Percentiles rank a stretch among this genome's conserved stretches.
Evolutionary conservation across 345 rosid genomes (phyloP).

Genomic region (Hibiscus mutabilis): DNA sequence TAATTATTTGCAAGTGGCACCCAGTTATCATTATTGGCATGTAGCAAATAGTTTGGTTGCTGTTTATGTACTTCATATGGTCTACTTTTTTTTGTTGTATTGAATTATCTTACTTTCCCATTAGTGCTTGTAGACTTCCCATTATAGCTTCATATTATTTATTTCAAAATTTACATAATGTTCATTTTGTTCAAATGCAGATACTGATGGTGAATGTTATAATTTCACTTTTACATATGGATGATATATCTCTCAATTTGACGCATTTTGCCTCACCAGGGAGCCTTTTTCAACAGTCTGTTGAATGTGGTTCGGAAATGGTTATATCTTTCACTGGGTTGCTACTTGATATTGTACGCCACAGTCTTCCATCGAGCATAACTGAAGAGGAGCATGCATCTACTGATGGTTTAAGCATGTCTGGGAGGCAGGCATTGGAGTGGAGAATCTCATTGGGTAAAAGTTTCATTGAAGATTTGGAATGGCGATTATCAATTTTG

Average conservation of each 20-base stretch:
- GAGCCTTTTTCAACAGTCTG: constrained; percentile 37
- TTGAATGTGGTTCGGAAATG: constrained; percentile 40
- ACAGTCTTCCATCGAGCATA: constrained; percentile 54
- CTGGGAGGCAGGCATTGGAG: constrained; percentile 75
- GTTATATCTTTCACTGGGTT: constrained; percentile 69
- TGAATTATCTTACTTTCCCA: neutral
- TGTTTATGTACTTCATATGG: neutral
- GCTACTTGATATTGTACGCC: constrained; percentile 62
- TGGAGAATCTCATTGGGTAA: constrained; percentile 74
- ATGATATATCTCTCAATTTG: constrained; percentile 61
- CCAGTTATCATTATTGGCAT: neutral
- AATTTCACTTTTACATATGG: constrained; percentile 83
- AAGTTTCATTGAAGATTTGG: constrained; percentile 87
- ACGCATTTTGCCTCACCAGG: constrained; percentile 44
- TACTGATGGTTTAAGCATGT: constrained; percentile 44
- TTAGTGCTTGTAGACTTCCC: neutral
- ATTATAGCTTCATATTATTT: neutral
- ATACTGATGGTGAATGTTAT: constrained; percentile 83
- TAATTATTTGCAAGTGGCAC: neutral
- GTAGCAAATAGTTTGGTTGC: neutral
- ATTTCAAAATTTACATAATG: constrained; percentile 17
- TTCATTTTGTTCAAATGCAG: constrained; percentile 48
- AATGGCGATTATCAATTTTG: constrained; percentile 90
- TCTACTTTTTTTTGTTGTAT: neutral
- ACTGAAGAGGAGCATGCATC: constrained; percentile 45